Conservation (phyloP, 345 rosid species). For the Syzygium oleosum region DNA sequence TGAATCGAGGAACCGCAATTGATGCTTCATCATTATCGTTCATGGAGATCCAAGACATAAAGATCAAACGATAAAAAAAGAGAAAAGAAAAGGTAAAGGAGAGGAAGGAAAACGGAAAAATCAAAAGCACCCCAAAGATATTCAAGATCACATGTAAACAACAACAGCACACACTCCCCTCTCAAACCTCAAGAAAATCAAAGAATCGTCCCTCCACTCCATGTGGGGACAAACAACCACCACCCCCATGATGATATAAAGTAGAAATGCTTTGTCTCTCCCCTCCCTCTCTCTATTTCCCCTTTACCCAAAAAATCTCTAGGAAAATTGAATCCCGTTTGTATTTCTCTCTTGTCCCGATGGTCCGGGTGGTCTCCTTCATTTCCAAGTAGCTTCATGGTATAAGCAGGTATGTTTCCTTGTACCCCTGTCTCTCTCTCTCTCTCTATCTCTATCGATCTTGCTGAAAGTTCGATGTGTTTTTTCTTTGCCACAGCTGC, state of each 20-base stretch:
- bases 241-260: conserved; percentile 7
- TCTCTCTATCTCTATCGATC: not conserved
- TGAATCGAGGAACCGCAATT: conserved; percentile 29
- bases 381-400: not conserved
- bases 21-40: conserved; percentile 2
- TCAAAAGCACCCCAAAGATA: not conserved
- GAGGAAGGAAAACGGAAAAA: not conserved
- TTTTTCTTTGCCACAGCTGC: not conserved
- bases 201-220: not conserved
- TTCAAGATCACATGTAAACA: not conserved
- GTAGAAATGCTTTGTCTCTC: conserved; percentile 11
- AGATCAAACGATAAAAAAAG: not conserved
- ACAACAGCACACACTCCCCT: not conserved
- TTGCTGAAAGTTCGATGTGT: not conserved
- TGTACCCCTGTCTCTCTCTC: not conserved
- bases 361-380: not conserved
- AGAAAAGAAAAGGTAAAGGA: not conserved
- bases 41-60: conserved; percentile 31
- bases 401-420: not conserved
- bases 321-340: not conserved
- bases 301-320: not conserved
- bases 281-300: not conserved
- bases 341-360: not conserved
- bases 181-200: not conserved
- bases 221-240: conserved; percentile 11